Evolutionary conservation across 78 protist species (phyloP).

Genomic region (Speleostelium caveatum): DNA sequence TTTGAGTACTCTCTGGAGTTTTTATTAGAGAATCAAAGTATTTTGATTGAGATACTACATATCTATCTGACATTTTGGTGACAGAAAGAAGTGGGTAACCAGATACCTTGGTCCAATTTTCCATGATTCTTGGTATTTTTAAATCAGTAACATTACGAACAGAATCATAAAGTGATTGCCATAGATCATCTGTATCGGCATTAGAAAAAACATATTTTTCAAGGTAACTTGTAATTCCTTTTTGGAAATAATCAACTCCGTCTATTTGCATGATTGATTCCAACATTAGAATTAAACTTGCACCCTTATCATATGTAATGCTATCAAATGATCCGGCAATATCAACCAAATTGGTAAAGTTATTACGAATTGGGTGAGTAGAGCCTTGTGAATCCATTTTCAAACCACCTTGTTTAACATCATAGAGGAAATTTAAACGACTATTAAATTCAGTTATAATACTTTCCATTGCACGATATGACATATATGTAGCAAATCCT

Average conservation of each 20-base stretch:
- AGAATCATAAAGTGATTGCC: conserved; percentile 5
- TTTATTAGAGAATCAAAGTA: neutral
- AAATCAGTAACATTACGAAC: neutral
- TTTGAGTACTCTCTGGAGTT: neutral
- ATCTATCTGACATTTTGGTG: neutral
- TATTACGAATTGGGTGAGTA: conserved; percentile 65
- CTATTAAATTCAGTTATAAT: conserved; percentile 12
- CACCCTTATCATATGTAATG: conserved; percentile 89
- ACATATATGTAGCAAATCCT: conserved; percentile 92
- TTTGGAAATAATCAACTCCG: conserved; percentile 74
- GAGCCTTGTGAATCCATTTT: conserved; percentile 12
- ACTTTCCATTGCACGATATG: conserved; percentile 58
- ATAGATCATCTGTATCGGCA: conserved; percentile 78
- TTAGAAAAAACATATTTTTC: conserved; percentile 69
- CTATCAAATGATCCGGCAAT: conserved; percentile 50
- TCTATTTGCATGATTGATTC: conserved; percentile 38
- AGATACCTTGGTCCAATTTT: conserved; percentile 22
- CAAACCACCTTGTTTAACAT: conserved; percentile 19
- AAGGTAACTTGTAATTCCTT: conserved; percentile 86
- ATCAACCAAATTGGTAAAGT: conserved; percentile 40
- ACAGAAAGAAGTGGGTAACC: conserved; percentile 33
- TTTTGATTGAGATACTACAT: conserved; percentile 14
- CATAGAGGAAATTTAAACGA: conserved; percentile 1
- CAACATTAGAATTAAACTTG: conserved; percentile 88
- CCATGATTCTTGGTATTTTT: conserved; percentile 14